These are phyloP conservation scores for Penicillium sp. DNA, from an alignment of 2,329 filamentous ascomycete species.

Conservation along the genomic window DNA sequence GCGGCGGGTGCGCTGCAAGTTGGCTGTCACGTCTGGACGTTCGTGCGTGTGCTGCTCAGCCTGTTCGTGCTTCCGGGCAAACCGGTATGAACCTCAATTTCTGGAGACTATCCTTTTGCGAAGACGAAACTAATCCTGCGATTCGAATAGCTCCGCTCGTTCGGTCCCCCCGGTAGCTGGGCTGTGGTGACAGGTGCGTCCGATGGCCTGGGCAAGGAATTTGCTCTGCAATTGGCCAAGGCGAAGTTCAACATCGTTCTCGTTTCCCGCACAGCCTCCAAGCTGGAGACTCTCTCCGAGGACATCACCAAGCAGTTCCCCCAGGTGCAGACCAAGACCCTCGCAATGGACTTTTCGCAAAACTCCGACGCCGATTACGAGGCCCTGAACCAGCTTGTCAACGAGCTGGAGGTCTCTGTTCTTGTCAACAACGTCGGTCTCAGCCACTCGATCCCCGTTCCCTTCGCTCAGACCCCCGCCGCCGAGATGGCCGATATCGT, in stretches of 20 bases:
- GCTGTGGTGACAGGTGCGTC: slow-evolving; percentile 93
- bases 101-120: background rate
- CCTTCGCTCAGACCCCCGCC: slow-evolving; percentile 77
- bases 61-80: slow-evolving; percentile 65
- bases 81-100: slow-evolving; percentile 39
- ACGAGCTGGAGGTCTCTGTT: slow-evolving; percentile 77
- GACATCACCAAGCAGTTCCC: slow-evolving; percentile 72
- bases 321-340: slow-evolving; percentile 69
- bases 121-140: slow-evolving; percentile 15
- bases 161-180: slow-evolving; percentile 90
- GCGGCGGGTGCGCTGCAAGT: slow-evolving; percentile 61
- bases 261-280: slow-evolving; percentile 91
- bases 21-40: slow-evolving; percentile 58
- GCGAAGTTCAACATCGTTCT: slow-evolving; percentile 95
- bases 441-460: slow-evolving; percentile 88
- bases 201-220: slow-evolving; percentile 96
- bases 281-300: slow-evolving; percentile 74
- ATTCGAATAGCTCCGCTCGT: slow-evolving; percentile 72
- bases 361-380: slow-evolving; percentile 80
- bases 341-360: slow-evolving; percentile 89
- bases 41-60: slow-evolving; percentile 63
- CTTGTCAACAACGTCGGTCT: slow-evolving; percentile 97
- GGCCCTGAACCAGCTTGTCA: slow-evolving; percentile 66
- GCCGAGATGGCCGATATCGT: slow-evolving; percentile 87
- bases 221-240: slow-evolving; percentile 80